Percentiles rank a stretch among this genome's conserved stretches.
Conservation (phyloP, 1,139 yeast species). For the Geotrichum reessii region DNA sequence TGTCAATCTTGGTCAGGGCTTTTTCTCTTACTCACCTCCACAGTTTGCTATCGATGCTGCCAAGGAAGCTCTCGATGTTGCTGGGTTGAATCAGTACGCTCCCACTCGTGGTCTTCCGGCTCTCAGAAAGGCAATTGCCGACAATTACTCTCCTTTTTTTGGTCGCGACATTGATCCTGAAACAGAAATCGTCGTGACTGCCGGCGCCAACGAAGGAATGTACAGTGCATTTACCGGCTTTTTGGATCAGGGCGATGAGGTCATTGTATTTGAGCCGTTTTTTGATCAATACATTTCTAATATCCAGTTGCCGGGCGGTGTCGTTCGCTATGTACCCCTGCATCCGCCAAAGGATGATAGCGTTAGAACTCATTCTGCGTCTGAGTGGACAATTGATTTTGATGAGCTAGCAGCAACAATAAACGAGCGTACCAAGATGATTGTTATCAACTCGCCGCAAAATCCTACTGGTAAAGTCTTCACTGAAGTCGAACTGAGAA, state of each 20-base stretch:
- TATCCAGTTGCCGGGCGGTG: constrained; percentile 89
- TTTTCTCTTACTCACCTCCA: constrained; percentile 93
- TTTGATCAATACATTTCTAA: constrained; percentile 95
- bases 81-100: constrained; percentile 84
- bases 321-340: constrained; percentile 75
- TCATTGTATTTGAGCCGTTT: constrained; percentile 94
- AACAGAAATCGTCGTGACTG: constrained; percentile 73
- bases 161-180: constrained; percentile 51
- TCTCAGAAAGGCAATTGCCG: constrained; percentile 61
- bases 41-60: constrained; percentile 81
- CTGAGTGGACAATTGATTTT: constrained; percentile 85
- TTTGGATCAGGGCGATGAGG: constrained; percentile 85
- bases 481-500: constrained; percentile 61
- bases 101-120: constrained; percentile 84
- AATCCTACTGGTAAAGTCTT: constrained; percentile 93
- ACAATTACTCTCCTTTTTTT: constrained; percentile 63
- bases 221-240: constrained; percentile 79
- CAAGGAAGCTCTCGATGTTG: constrained; percentile 61
- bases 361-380: constrained; percentile 60
- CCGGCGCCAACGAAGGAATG: constrained; percentile 97
- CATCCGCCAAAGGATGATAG: constrained; percentile 76
- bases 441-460: constrained; percentile 89
- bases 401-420: constrained; percentile 66
- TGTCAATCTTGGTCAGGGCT: constrained; percentile 91
- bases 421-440: constrained; percentile 69